Evolutionary conservation across 1,284 basidiomycete species (phyloP).

Genomic region (Irpex rosettiformis): DNA sequence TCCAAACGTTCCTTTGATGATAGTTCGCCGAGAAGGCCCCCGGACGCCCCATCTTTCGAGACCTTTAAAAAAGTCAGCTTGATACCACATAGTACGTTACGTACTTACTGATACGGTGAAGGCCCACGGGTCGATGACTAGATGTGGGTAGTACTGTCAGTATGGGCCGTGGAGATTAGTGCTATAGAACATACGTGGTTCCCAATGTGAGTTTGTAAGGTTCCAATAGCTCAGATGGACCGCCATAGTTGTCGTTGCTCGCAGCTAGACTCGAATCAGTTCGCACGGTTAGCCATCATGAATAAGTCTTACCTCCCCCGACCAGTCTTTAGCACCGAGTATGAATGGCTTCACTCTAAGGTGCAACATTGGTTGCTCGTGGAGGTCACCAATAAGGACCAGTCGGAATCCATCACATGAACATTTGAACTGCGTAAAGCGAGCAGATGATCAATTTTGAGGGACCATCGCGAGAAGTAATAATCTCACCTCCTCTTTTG

Average conservation of each 20-base stretch:
- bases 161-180: background rate
- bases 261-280: slow-evolving; percentile 48
- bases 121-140: slow-evolving; percentile 96
- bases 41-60: slow-evolving; percentile 46
- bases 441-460: background rate
- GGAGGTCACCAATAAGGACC: slow-evolving; percentile 91
- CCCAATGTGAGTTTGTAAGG: slow-evolving; percentile 97
- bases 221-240: slow-evolving; percentile 96
- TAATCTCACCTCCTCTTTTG: slow-evolving; percentile 70
- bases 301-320: slow-evolving; percentile 64
- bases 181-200: slow-evolving; percentile 64
- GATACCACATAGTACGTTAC: background rate
- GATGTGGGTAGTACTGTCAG: background rate
- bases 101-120: slow-evolving; percentile 70
- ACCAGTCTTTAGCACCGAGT: slow-evolving; percentile 91
- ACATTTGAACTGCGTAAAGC: slow-evolving; percentile 60
- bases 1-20: slow-evolving; percentile 86
- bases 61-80: slow-evolving; percentile 35
- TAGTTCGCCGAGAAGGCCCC: slow-evolving; percentile 61
- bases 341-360: slow-evolving; percentile 84
- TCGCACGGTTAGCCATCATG: slow-evolving; percentile 7
- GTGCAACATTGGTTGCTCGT: slow-evolving; percentile 94
- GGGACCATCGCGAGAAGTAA: background rate
- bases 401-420: slow-evolving; percentile 90
- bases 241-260: slow-evolving; percentile 77